These are phyloP conservation scores for Cylindrotheca closterium DNA, from an alignment of 108 stramenopile species.

Conservation along the genomic window DNA sequence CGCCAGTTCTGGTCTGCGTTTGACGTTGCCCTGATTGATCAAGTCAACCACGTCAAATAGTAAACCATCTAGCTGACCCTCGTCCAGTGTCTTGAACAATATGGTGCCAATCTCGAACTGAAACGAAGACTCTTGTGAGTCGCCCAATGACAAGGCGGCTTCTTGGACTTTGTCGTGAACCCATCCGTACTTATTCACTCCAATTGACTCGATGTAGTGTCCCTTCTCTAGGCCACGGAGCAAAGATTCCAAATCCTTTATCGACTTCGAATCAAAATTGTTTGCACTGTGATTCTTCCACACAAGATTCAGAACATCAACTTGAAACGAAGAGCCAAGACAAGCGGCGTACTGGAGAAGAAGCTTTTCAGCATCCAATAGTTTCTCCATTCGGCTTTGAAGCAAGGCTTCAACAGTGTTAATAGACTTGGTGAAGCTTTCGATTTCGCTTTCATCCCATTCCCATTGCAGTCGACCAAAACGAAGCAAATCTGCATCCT, in stretches of 20 bases:
- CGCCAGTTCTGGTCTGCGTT: not conserved
- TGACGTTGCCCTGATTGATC: not conserved
- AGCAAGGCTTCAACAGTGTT: not conserved
- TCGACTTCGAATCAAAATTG: not conserved
- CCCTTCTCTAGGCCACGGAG: constrained; percentile 1
- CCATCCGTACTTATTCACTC: not conserved
- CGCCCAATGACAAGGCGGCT: not conserved
- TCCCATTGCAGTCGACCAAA: not conserved
- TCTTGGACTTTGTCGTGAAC: too few relatives aligned
- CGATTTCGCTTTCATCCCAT: not conserved
- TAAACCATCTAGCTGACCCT: not conserved
- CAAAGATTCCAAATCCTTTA: too few relatives aligned
- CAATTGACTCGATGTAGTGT: not conserved
- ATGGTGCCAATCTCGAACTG: not conserved
- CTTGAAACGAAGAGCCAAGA: constrained; percentile 1
- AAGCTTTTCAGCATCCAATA: not conserved
- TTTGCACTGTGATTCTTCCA: not conserved
- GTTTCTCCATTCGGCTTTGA: not conserved
- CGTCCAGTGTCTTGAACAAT: not conserved
- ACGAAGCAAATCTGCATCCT: not conserved
- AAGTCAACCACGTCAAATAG: not conserved
- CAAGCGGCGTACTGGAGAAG: not conserved
- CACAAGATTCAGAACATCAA: not conserved
- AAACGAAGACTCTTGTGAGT: not conserved
- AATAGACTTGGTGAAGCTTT: not conserved